Evolutionary conservation across 2,329 filamentous ascomycete species (phyloP).

Genomic region (Chaetomiaceae sp.): DNA sequence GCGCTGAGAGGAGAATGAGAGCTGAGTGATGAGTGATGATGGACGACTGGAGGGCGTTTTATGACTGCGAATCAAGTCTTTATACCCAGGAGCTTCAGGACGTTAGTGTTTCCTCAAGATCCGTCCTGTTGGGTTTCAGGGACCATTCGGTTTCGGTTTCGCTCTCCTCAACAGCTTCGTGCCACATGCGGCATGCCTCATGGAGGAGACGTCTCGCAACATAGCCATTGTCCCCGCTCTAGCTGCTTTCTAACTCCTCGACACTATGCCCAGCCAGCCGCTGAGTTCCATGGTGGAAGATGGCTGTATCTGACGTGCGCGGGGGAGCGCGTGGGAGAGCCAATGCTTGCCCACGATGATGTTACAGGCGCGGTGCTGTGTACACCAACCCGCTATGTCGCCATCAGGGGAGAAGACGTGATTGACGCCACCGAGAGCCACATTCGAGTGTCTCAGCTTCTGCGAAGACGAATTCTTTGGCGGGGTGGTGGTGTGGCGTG

Average conservation of each 20-base stretch:
- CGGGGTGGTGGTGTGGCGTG: conserved; percentile 1
- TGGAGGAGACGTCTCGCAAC: not conserved
- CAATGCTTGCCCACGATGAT: not conserved
- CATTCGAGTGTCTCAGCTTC: not conserved
- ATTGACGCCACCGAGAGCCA: conserved; percentile 13
- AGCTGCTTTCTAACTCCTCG: not conserved
- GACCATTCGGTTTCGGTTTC: conserved; percentile 1
- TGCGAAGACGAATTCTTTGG: no score
- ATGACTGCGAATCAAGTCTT: no score
- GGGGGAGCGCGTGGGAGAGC: not conserved
- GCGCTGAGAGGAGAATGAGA: no score
- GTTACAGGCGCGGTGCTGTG: not conserved
- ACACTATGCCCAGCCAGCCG: not conserved
- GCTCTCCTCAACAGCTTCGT: not conserved
- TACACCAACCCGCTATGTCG: not conserved
- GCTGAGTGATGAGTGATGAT: not conserved
- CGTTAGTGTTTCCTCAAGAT: no score
- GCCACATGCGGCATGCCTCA: no score
- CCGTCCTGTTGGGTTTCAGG: no score
- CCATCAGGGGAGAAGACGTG: conserved; percentile 6
- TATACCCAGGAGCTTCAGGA: no score
- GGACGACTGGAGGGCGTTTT: not conserved
- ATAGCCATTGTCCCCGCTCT: not conserved
- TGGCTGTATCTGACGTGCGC: conserved; percentile 18
- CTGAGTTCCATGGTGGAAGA: not conserved